Conservation (phyloP, 164 flowering plant species). For the Magnolia officinalis region DNA sequence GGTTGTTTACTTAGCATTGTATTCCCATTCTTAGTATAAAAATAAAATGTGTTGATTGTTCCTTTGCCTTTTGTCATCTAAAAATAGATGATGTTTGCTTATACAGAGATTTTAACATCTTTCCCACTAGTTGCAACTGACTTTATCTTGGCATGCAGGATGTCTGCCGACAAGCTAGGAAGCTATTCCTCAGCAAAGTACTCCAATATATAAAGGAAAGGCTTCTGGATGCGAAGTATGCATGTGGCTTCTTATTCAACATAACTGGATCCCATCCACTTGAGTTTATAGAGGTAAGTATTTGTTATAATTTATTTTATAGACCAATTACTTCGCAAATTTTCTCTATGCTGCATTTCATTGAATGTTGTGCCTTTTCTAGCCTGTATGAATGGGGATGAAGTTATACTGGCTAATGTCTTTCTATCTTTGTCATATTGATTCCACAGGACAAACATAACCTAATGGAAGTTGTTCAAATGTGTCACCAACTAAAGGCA, state of each 20-base stretch:
- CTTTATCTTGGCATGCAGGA: conserved; percentile 31
- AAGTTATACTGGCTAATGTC: background rate
- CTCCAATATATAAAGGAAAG: conserved; percentile 86
- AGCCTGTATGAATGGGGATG: too few relatives aligned
- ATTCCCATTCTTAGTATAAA: background rate
- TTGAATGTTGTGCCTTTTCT: background rate
- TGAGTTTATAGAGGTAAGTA: conserved; percentile 46
- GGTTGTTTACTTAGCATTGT: background rate
- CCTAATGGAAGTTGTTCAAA: conserved; percentile 72
- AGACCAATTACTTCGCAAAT: background rate
- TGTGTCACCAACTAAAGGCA: conserved; percentile 57
- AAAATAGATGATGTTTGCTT: background rate
- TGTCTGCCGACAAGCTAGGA: conserved; percentile 63
- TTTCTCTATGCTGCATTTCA: background rate
- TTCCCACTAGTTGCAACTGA: background rate
- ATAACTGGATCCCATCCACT: conserved; percentile 28
- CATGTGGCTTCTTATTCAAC: conserved; percentile 65
- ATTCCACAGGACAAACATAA: conserved; percentile 67
- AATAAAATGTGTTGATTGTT: background rate
- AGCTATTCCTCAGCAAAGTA: conserved; percentile 65
- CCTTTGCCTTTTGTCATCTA: background rate
- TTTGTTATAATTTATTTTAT: conserved; percentile 1
- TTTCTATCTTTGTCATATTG: conserved; percentile 2
- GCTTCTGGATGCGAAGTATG: conserved; percentile 80
- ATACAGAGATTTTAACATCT: background rate